Base-by-base conservation (phyloP, 345 rosid species). In the Firmiana major region DNA sequence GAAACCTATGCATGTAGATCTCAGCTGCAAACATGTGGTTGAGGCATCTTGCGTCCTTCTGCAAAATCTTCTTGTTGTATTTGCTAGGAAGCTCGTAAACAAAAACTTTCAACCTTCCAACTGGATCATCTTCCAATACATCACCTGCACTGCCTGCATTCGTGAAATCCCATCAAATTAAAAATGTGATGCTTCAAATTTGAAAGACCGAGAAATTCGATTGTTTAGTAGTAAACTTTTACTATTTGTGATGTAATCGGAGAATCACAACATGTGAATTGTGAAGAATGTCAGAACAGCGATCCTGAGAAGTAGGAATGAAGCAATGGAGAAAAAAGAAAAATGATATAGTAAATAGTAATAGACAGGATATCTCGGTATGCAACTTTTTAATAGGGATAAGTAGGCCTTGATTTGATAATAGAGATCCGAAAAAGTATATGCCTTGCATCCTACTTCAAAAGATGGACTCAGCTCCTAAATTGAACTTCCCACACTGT, bases 1-100 rank as follows among this genome's bases (percentile, higher is more conserved):
- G 97, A 86, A 96, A 96, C 45, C 98, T 85, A 71, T 96, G 99
- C 98, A 96, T 96, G 79, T 78, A 96, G 69, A 91, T 96, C 91
- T 96, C 99, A 59, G 99, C 99, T 19, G 99, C 99, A 81, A 96
- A 96, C 99, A 96, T 96, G 83, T 96, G 98, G 54, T 82, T 92
- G 38, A 96, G 90, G 81, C 99, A 96, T 87, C 99, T 91, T 3
- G 90, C 89, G 22, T 96, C 99, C 82, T 91, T 93, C 72, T 92
- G 94, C 80, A 96, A 93, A 58, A 96, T 81, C 84, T 96, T 96
- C 87, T 92, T 96, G 89, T 92, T 96, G 88, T 96, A 93, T 83
- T 92, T 93, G 85, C 97, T 93, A 2, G 99, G 99, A 71, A 96
- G 98, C 83, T 96, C 97, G 43, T 96, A 93, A 62, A 96, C 94